Percentiles rank a stretch among this genome's conserved stretches.
phyloP scores from a whole-genome alignment of 768 basidiomycete genomes.

The Stropharia rugosoannulata region DNA sequence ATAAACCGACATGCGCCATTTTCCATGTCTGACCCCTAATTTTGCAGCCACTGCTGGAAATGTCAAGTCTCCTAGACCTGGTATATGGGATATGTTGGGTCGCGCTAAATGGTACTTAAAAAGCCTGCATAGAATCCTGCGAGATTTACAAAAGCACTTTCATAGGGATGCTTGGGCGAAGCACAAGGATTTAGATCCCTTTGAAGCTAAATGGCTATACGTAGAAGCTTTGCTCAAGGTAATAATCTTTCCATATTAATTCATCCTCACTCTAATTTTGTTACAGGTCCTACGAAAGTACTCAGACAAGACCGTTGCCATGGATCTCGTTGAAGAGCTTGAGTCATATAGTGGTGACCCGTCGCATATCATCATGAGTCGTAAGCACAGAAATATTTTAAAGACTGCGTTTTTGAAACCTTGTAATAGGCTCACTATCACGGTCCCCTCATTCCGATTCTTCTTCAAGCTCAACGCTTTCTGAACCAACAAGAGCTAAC shows the following conservation, averaged over 20 bases:
- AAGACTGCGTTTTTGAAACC: not conserved
- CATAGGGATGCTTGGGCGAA: conserved; percentile 94
- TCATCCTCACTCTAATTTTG: not conserved
- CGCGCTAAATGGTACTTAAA: conserved; percentile 79
- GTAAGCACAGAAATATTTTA: conserved; percentile 35
- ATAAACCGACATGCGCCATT: not conserved
- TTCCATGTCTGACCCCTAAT: conserved; percentile 7
- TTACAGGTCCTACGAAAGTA: conserved; percentile 75
- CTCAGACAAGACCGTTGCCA: conserved; percentile 79
- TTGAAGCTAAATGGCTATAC: conserved; percentile 87
- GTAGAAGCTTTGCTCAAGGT: conserved; percentile 88
- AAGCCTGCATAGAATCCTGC: not conserved
- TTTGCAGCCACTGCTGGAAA: conserved; percentile 84
- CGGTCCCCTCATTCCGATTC: conserved; percentile 59
- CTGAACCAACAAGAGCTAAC: conserved; percentile 35
- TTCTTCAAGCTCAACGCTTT: conserved; percentile 64
- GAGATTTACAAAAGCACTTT: not conserved
- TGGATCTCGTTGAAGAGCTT: conserved; percentile 72
- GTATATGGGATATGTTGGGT: conserved; percentile 88
- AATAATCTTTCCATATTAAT: conserved; percentile 7
- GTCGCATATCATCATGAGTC: conserved; percentile 60
- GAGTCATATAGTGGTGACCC: conserved; percentile 75
- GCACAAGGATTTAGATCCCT: conserved; percentile 75
- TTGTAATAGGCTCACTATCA: conserved; percentile 38
- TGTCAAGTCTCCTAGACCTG: conserved; percentile 74